phyloP scores from a whole-genome alignment of 768 basidiomycete species.

The Tylopilus sp. region DNA sequence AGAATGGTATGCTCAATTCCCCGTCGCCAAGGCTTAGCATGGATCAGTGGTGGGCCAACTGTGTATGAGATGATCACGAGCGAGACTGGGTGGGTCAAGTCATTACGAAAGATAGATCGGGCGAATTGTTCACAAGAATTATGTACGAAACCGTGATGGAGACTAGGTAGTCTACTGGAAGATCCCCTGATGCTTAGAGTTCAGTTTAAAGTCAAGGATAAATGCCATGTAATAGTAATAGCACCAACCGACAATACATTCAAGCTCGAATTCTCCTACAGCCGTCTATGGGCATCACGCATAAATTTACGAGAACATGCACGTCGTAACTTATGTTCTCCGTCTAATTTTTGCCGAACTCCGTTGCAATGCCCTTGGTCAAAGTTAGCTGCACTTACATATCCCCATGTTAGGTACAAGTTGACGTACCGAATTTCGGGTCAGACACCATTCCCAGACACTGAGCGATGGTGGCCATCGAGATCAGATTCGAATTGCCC shows the following conservation, averaged over 20 bases:
- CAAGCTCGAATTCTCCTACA: neutral
- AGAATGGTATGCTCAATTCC: constrained; percentile 49
- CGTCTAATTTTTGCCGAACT: no score
- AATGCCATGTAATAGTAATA: neutral
- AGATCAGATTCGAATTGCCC: no score
- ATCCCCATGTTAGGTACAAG: no score
- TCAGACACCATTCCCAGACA: no score
- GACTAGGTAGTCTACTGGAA: constrained; percentile 29
- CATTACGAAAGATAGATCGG: constrained; percentile 48
- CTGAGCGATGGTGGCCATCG: no score
- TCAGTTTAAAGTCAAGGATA: neutral
- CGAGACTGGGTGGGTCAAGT: constrained; percentile 51
- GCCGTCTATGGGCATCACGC: neutral
- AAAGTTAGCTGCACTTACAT: no score
- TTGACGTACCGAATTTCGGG: no score
- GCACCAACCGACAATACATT: neutral
- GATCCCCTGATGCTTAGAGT: constrained; percentile 7
- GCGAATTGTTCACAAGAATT: constrained; percentile 50
- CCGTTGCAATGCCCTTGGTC: no score
- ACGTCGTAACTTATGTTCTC: no score
- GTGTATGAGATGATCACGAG: constrained; percentile 59
- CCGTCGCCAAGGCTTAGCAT: constrained; percentile 52
- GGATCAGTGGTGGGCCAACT: constrained; percentile 79
- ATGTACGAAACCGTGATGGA: constrained; percentile 51
- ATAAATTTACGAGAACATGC: no score